Evolutionary conservation across 2,329 filamentous ascomycete genomes (phyloP), one percentile per base, ranked within the genome.

Genomic region (Epicoccum nigrum): DNA sequence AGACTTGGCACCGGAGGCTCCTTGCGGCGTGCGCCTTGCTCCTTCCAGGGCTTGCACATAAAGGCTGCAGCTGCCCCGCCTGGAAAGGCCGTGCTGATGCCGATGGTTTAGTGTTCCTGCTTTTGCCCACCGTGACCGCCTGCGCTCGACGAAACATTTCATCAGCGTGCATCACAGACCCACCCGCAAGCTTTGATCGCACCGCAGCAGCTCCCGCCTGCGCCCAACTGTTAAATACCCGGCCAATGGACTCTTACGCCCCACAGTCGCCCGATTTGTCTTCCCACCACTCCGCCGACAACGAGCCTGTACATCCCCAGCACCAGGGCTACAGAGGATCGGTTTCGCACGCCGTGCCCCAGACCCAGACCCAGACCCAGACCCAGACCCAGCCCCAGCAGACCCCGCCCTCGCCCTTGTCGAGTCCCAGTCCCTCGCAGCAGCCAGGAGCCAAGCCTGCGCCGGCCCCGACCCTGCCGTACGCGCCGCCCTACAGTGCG

Each of bases 201-300:
- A 60, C 59, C 21, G 25, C 25, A 40, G 48, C 41, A 39, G 21
- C 34, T 32, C n/a, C n/a, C n/a, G 31, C 20, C 13, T 21, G 25
- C 38, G 45, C 51, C 40, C 54, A 45, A 35, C 32, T 38, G 21
- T 58, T 47, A 58, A 59, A 56, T 54, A 51, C 47, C 51, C 28
- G 53, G 58, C 61, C 64, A 68, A 70, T 72, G 63, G 66, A 65
- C 49, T 55, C 64, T 32, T 77, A 73, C 62, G 72, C 74, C 38
- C 76, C 77, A 37, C 72, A 72, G 54, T 72, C 71, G 45, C 75
- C 76, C 47, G 72, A 76, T 58, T 75, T 84, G 60, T 81, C 81
- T 55, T 76, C 74, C 65, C 76, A 79, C 65, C 66, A 77, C 60
- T 64, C 74, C 51, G 64, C 71, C 61, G 69, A 75, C 57, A 68